Conservation (phyloP, 2,329 filamentous ascomycete genomes). For the Seiridium unicorne region DNA sequence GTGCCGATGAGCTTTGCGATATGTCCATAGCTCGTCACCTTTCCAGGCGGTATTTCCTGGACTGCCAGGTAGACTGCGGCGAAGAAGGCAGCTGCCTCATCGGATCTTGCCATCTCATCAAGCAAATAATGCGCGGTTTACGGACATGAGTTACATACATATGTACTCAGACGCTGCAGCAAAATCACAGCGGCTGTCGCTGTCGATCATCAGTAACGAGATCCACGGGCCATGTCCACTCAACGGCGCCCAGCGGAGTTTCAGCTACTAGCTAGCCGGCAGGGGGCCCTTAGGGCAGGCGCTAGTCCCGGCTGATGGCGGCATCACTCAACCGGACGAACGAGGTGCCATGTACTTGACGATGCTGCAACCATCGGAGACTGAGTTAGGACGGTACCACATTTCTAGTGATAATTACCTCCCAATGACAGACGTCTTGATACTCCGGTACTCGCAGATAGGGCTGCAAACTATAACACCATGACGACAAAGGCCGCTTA, state of each 20-base stretch:
- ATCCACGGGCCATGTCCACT: not conserved
- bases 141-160: not conserved
- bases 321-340: not conserved
- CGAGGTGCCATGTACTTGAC: not conserved
- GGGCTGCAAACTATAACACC: not conserved
- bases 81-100: slow-evolving; percentile 75
- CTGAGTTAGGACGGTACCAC: not conserved
- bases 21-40: slow-evolving; percentile 85
- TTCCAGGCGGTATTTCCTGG: slow-evolving; percentile 79
- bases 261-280: not conserved
- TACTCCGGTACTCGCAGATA: slow-evolving; percentile 4
- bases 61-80: slow-evolving; percentile 78
- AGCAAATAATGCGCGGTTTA: not conserved
- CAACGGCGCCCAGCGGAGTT: not conserved
- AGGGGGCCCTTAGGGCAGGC: not conserved
- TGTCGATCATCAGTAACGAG: not conserved
- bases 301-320: not conserved
- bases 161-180: not conserved
- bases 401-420: not conserved
- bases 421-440: too few species aligned
- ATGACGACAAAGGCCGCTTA: slow-evolving; percentile 6
- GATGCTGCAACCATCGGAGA: not conserved
- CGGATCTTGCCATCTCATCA: slow-evolving; percentile 62
- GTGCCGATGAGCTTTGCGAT: slow-evolving; percentile 72
- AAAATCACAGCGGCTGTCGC: too few species aligned